A percentile compares a stretch with the other conserved stretches of the same genome.
These are phyloP conservation scores for Graphium sp. DNA, from an alignment of 2,329 filamentous ascomycete genomes.

Conservation along the genomic window DNA sequence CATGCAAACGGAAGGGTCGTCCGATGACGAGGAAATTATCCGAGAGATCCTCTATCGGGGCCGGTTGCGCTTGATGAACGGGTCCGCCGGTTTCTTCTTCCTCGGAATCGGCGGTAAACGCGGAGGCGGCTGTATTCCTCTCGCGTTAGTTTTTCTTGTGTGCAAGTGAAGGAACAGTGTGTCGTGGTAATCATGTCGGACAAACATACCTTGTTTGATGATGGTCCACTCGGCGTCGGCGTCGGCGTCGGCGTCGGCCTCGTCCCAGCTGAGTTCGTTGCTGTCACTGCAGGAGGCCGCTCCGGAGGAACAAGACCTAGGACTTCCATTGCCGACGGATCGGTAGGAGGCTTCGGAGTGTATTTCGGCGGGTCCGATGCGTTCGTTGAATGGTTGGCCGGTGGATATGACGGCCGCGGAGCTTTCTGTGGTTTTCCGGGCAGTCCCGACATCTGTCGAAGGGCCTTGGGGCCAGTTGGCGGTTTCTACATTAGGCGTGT, in stretches of 20 bases:
- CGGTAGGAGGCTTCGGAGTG: background rate
- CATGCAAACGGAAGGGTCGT: background rate
- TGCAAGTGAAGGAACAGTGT: no score
- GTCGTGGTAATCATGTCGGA: no score
- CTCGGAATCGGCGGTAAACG: slow-evolving; percentile 9
- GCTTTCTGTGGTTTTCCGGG: slow-evolving; percentile 13
- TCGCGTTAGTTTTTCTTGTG: no score
- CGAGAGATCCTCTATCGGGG: slow-evolving; percentile 4
- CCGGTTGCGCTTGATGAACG: slow-evolving; percentile 23
- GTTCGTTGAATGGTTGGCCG: background rate
- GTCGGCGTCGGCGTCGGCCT: slow-evolving; percentile 7
- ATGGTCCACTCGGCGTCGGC: slow-evolving; percentile 7
- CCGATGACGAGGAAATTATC: background rate
- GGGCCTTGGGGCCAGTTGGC: background rate
- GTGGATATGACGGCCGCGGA: background rate
- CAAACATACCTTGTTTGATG: background rate
- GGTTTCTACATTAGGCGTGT: background rate
- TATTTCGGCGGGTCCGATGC: background rate
- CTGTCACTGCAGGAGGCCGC: slow-evolving; percentile 16
- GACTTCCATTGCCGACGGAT: slow-evolving; percentile 35
- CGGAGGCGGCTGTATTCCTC: no score
- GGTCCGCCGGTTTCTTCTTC: slow-evolving; percentile 23
- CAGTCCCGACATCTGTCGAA: slow-evolving; percentile 13
- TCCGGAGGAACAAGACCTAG: slow-evolving; percentile 29
- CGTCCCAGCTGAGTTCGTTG: slow-evolving; percentile 4